Conservation (phyloP, 225 moss, liverwort and hornwort species). For the Antitrichia curtipendula region DNA sequence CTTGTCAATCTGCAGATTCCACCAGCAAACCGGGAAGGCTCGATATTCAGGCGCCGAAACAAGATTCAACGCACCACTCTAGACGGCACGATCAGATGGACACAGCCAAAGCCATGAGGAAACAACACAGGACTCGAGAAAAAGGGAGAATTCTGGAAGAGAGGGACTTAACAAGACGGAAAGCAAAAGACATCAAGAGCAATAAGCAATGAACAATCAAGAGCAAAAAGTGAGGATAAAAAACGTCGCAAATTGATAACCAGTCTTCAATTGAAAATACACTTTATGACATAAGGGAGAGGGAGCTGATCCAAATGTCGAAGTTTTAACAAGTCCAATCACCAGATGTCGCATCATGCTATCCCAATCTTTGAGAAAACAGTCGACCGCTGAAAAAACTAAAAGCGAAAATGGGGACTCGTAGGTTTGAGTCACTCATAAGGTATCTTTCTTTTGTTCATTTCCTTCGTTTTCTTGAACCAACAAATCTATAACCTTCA, state of each 20-base stretch:
- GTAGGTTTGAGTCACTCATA: neutral
- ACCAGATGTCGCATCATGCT: neutral
- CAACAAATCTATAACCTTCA: neutral
- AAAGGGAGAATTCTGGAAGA: neutral
- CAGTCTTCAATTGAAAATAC: neutral
- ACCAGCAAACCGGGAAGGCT: neutral
- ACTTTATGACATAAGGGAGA: neutral
- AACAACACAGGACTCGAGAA: neutral
- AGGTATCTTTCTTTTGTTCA: neutral
- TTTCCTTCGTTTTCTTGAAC: neutral
- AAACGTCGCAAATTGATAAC: neutral
- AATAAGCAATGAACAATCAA: neutral
- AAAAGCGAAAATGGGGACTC: too few relatives aligned
- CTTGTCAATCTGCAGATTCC: slow-evolving; percentile 44
- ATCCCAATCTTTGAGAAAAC: neutral
- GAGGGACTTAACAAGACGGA: neutral
- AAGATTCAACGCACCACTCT: neutral
- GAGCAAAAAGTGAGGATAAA: neutral
- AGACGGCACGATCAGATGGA: neutral
- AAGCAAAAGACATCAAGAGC: neutral
- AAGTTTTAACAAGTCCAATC: neutral
- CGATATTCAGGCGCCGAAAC: neutral
- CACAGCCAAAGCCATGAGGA: neutral
- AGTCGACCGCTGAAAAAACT: neutral
- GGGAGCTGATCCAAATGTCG: neutral